A percentile compares a stretch with the other conserved stretches of the same genome.
Conservation (phyloP, 352 stramenopile species). For the Phytopythium boreale region DNA sequence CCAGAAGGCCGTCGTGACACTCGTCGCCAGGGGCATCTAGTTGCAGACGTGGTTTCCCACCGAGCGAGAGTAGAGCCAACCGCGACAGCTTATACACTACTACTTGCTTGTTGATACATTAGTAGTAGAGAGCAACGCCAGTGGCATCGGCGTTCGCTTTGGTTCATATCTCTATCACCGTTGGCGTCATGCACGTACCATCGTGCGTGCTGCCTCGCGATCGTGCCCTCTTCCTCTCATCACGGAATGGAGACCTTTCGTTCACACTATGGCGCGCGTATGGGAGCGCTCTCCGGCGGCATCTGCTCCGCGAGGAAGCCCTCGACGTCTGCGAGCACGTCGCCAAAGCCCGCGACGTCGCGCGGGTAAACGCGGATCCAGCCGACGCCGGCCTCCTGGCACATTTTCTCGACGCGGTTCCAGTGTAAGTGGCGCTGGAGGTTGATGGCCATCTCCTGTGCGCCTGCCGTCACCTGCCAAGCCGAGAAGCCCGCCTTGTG, state of each 20-base stretch:
- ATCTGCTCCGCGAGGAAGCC: slow-evolving; percentile 57
- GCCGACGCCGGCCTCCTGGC: slow-evolving; percentile 73
- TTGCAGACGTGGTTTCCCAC: too few species aligned
- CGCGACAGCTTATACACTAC: not conserved
- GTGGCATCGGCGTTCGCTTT: not conserved
- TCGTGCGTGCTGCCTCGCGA: not conserved
- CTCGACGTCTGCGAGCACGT: slow-evolving; percentile 75
- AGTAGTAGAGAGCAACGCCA: not conserved
- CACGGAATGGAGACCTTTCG: not conserved
- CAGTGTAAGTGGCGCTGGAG: slow-evolving; percentile 85
- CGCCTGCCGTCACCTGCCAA: slow-evolving; percentile 82
- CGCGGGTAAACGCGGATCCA: slow-evolving; percentile 87
- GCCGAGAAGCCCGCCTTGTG: slow-evolving; percentile 77
- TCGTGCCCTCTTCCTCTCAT: not conserved
- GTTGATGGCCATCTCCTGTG: slow-evolving; percentile 87
- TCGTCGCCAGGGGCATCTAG: slow-evolving; percentile 70
- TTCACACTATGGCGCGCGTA: not conserved
- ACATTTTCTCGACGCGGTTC: slow-evolving; percentile 89
- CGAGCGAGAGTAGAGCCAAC: not conserved
- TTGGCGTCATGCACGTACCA: not conserved
- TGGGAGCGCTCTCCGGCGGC: not conserved
- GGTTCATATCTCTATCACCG: not conserved
- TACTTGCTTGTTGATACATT: slow-evolving; percentile 1
- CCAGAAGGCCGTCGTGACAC: slow-evolving; percentile 76
- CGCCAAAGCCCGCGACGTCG: slow-evolving; percentile 70